Base-by-base conservation (phyloP, 495 filamentous ascomycete genomes). In the Amphirosellinia nigrospora region DNA sequence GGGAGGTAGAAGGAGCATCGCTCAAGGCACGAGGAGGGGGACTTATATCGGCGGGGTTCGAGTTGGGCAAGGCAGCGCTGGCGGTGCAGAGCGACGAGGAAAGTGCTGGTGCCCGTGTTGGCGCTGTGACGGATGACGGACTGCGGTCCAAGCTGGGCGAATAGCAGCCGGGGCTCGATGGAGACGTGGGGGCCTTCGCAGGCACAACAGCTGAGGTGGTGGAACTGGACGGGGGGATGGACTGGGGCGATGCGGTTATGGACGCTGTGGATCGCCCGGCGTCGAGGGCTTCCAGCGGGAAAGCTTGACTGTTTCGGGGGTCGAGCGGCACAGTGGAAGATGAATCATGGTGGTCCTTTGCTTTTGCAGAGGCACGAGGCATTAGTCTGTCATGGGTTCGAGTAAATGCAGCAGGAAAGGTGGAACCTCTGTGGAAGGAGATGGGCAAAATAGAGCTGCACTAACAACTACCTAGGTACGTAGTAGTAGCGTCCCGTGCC, bases 1-100 rank as follows among this genome's bases (percentile, higher is more conserved):
- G 61, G 67, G 52, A 68, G 32, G 68, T 64, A 43, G 70, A 50
- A 60, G 39, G 68, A 68, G 71, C 74, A 78, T 78, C 61, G 72
- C 76, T 76, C 62, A 65, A 65, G 62, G 64, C 68, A 58, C 56
- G 72, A 21, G 53, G 68, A 60, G 76, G 73, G 61, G 48, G 71
- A 67, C 71, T 58, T 70, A 70, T 70, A 64, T 64, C 53, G 50
- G 38, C 41, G 19, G 45, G 45, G 67, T 30, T 58, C 38, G 50
- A 43, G 21, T 45, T 32, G 23, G 56, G 56, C 30, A 21, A 48
- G 48, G 59, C 39, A 58, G 34, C 45, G 43, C 15, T 36, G 30
- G 46, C 55, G 43, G 52, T 19, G 19, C 4, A 10, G 32, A 19
- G 19, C 32, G 66, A 32, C 19, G 41, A 50, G 28, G 66, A 67